Base-by-base conservation (phyloP, 495 filamentous ascomycete species). In the Penicillium pancosmium region DNA sequence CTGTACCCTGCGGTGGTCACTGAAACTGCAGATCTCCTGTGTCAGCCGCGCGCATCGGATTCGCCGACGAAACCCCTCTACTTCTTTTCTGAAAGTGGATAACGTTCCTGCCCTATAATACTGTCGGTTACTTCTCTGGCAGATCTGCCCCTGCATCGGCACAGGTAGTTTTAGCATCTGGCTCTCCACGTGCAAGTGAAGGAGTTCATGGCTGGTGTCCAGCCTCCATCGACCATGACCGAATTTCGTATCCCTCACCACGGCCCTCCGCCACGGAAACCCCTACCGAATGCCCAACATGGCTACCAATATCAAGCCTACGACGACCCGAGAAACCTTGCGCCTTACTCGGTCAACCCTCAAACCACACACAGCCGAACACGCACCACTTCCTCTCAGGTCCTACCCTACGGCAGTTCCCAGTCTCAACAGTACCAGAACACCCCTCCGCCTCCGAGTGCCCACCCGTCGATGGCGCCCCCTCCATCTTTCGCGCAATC, bases 371-470 rank as follows among this genome's bases (percentile, higher is more conserved):
- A 67, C 81, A 88, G 70, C 76, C 80, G 83, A 49, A 80, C 78
- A 54, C 78, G 84, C 57, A 86, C 84, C 13, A 83, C 84, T 10
- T 88, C 85, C 15, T 88, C 86, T 23, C 81, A 78, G 64, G 78
- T 75, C 38, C 78, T 85, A 46, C 84, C 84, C 16, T 71, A 79
- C 59, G 61, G 67, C 50, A 73, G 61, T 35, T 64, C 67, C 18
- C 51, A 60, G 16, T 36, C 50, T 18, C 70, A 70, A 54, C 65
- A 70, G 18, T 72, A 76, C 58, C 56, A 65, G 41, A 54, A 55
- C 51, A 58, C 62, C 49, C 71, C 66, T 13, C 64, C 61, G 12
- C 66, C 66, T 13, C 36, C 60, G 9, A 54, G 57, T 10, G 31
- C 60, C 3, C 68, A 67, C 34, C 70, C 69, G 54, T 66, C 64